Base-by-base conservation (phyloP, 1,284 basidiomycete genomes). In the Puccinia coronata region DNA sequence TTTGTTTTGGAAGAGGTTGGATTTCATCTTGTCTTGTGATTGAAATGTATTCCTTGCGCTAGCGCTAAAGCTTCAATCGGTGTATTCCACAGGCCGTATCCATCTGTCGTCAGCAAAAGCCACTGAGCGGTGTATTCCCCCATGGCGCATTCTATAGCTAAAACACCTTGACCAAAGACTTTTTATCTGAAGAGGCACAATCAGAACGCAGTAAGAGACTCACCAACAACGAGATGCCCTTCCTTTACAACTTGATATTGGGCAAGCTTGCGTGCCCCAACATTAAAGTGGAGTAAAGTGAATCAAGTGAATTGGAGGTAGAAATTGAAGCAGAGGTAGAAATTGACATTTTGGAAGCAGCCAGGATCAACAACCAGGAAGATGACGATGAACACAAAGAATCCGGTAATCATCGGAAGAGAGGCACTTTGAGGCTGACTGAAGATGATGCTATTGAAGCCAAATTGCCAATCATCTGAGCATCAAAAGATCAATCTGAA, bases 1-100 rank as follows among this genome's bases (percentile, higher is more conserved):
- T 69, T 69, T 23, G 47, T 69, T 39, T 12, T 69, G 20, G 65
- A 69, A 4, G 65, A 69, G 65, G 65, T n/a, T n/a, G n/a, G n/a
- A n/a, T n/a, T n/a, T n/a, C n/a, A n/a, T n/a, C n/a, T n/a, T n/a
- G n/a, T n/a, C 36, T 25, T 69, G 43, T 47, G 9, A 39, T 47
- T 47, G 8, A 8, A 47, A 16, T 47, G 8, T 47, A 47, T 47
- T 47, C 9, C 16, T 47, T 47, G 8, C 16, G 16, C 16, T 47
- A n/a, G n/a, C n/a, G n/a, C n/a, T 47, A 8, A 47, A 47, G 43
- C 16, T 47, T 47, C 16, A 16, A 47, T 16, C 16, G 43, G 16
- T 47, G 43, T 8, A 8, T 11, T 69, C 6, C 14, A n/a, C 18
- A 69, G 65, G 65, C 65, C 14, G 4, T 34, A 25, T n/a, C 47